phyloP scores from a whole-genome alignment of 1,284 basidiomycete species.

The Ganoderma resinaceum region DNA sequence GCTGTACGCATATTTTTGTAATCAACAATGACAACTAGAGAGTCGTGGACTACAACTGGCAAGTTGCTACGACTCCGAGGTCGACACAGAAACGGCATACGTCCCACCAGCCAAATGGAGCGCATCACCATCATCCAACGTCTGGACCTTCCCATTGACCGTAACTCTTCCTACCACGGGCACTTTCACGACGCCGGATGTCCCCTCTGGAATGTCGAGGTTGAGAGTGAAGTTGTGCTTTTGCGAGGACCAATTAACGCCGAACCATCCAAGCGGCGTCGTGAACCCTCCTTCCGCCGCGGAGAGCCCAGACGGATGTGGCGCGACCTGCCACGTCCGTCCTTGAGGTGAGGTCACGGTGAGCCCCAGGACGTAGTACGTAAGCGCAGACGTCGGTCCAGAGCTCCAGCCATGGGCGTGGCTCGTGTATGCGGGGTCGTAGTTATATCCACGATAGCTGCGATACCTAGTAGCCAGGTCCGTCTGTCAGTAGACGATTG shows the following conservation, averaged over 20 bases:
- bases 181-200: constrained; percentile 40
- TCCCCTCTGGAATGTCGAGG: constrained; percentile 44
- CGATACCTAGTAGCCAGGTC: constrained; percentile 43
- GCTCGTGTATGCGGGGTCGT: constrained; percentile 55
- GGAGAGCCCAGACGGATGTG: constrained; percentile 46
- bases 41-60: background rate
- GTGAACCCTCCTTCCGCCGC: constrained; percentile 51
- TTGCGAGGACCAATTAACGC: constrained; percentile 42
- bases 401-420: constrained; percentile 50
- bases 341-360: constrained; percentile 48
- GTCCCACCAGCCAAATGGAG: constrained; percentile 27
- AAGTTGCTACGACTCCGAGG: constrained; percentile 1
- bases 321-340: constrained; percentile 49
- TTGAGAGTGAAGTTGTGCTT: constrained; percentile 35
- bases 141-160: constrained; percentile 33
- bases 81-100: constrained; percentile 20
- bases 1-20: too few relatives aligned
- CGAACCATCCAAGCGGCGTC: constrained; percentile 51
- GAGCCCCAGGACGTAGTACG: constrained; percentile 53
- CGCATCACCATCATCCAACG: background rate
- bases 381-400: constrained; percentile 45
- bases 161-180: constrained; percentile 42
- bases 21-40: background rate
- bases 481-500: background rate
- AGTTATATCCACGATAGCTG: constrained; percentile 53